Evolutionary conservation across 352 stramenopile genomes (phyloP).

Genomic region (Hyaloperonospora arabidopsidis): DNA sequence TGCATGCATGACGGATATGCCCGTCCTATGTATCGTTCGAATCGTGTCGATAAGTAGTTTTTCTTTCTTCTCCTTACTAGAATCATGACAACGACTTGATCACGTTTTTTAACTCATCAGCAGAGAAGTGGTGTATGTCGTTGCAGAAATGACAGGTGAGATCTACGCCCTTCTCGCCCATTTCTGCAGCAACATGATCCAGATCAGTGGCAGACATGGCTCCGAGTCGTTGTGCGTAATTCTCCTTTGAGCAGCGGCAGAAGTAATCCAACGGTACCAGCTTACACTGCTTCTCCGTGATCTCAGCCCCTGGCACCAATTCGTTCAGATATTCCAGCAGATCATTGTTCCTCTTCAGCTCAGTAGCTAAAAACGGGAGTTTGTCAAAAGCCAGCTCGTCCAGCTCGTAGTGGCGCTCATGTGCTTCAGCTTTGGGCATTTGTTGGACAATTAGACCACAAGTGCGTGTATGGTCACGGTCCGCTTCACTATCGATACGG

Average conservation of each 20-base stretch:
- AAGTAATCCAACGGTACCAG: slow-evolving; percentile 73
- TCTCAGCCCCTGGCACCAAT: slow-evolving; percentile 59
- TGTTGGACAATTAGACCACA: slow-evolving; percentile 79
- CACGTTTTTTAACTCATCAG: slow-evolving; percentile 34
- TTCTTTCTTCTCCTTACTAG: slow-evolving; percentile 5
- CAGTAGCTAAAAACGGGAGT: slow-evolving; percentile 32
- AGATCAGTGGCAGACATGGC: slow-evolving; percentile 47
- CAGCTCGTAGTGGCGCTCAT: slow-evolving; percentile 55
- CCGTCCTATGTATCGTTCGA: not conserved
- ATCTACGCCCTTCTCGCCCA: slow-evolving; percentile 46
- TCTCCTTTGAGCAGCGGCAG: slow-evolving; percentile 75
- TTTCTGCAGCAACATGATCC: slow-evolving; percentile 40
- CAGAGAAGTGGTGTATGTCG: slow-evolving; percentile 59
- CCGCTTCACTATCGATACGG: slow-evolving; percentile 51
- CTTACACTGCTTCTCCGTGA: slow-evolving; percentile 48
- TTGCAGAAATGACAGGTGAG: slow-evolving; percentile 85
- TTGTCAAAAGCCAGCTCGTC: slow-evolving; percentile 60
- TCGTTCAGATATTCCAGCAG: slow-evolving; percentile 69
- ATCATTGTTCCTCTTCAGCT: slow-evolving; percentile 46
- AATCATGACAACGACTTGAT: slow-evolving; percentile 26
- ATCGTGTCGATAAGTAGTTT: not conserved
- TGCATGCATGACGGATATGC: slow-evolving; percentile 19
- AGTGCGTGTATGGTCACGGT: slow-evolving; percentile 42
- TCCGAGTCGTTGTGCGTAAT: slow-evolving; percentile 44
- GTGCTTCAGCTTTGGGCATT: slow-evolving; percentile 50